A percentile compares a stretch with the other conserved stretches of the same genome.
Evolutionary conservation across 257 asterid genomes (phyloP).

Genomic region (Ilex aquifolium): DNA sequence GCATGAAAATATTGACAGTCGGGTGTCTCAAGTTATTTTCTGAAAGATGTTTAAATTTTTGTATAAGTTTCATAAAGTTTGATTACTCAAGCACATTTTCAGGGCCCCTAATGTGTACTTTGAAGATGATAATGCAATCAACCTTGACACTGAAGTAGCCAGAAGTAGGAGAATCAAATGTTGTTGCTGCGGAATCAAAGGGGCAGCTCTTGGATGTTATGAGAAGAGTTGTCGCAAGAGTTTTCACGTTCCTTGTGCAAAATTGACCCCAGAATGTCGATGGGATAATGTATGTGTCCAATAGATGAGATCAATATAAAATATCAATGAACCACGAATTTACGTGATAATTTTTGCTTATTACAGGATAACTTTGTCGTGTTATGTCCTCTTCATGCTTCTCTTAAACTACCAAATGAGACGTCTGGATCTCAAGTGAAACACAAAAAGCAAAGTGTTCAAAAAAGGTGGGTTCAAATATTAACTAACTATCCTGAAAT

Average conservation of each 20-base stretch:
- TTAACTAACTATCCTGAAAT: neutral
- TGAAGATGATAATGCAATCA: conserved; percentile 53
- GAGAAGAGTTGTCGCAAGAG: conserved; percentile 82
- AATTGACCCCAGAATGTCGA: conserved; percentile 67
- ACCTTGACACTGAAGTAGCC: conserved; percentile 70
- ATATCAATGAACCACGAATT: too few species aligned
- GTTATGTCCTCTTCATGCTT: conserved; percentile 77
- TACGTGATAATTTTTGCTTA: conserved; percentile 5
- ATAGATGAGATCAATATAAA: neutral
- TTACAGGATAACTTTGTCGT: conserved; percentile 83
- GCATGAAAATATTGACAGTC: too few species aligned
- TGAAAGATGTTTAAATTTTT: too few species aligned
- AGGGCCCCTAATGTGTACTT: conserved; percentile 97
- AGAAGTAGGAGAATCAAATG: conserved; percentile 82
- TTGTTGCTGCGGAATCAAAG: conserved; percentile 76
- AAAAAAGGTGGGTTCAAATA: conserved; percentile 37
- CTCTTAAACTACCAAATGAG: conserved; percentile 59
- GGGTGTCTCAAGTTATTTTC: too few species aligned
- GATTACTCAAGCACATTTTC: conserved; percentile 19
- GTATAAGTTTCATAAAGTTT: too few species aligned
- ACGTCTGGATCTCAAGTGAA: conserved; percentile 31
- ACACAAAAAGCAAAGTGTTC: conserved; percentile 31
- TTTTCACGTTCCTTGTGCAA: conserved; percentile 95
- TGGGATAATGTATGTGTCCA: conserved; percentile 70
- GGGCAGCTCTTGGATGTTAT: conserved; percentile 96